A percentile compares a stretch with the other conserved stretches of the same genome.
Evolutionary conservation across 371 early-diverging fungal genomes (phyloP).

Genomic region (Blyttiomyces sp.): DNA sequence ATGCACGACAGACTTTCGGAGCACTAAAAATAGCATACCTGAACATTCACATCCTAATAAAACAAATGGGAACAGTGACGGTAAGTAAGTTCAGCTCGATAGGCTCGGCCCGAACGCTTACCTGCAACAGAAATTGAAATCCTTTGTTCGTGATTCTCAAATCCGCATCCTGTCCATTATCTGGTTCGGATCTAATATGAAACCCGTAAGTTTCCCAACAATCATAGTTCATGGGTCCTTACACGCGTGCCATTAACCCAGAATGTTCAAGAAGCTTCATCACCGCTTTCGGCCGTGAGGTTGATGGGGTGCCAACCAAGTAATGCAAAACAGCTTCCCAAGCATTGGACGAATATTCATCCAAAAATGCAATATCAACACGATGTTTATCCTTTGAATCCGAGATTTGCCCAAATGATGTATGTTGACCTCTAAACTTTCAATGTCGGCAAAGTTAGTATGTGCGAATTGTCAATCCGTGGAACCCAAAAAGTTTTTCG

Average conservation of each 20-base stretch:
- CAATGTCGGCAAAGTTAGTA: not conserved
- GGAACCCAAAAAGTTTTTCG: too few species aligned
- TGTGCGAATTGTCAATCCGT: not conserved
- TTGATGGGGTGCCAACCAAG: constrained; percentile 84
- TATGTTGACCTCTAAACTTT: constrained; percentile 62
- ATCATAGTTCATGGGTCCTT: not conserved
- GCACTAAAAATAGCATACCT: constrained; percentile 52
- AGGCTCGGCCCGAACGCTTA: too few species aligned
- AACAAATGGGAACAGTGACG: too few species aligned
- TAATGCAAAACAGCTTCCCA: constrained; percentile 94
- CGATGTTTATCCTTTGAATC: constrained; percentile 63
- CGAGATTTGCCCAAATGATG: constrained; percentile 77
- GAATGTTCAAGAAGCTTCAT: constrained; percentile 70
- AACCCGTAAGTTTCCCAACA: too few species aligned
- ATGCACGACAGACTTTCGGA: not conserved
- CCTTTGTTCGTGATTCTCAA: constrained; percentile 88
- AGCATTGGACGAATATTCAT: constrained; percentile 73
- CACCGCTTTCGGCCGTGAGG: constrained; percentile 72
- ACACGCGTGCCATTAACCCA: constrained; percentile 63
- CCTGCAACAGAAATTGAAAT: constrained; percentile 93
- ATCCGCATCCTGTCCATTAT: constrained; percentile 25
- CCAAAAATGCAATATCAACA: constrained; percentile 68
- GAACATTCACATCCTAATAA: constrained; percentile 86
- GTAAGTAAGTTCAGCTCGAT: too few species aligned
- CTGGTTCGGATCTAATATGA: not conserved